Evolutionary conservation across 257 asterid genomes (phyloP), one percentile per base, ranked within the genome.

Genomic region (Verbena officinalis): DNA sequence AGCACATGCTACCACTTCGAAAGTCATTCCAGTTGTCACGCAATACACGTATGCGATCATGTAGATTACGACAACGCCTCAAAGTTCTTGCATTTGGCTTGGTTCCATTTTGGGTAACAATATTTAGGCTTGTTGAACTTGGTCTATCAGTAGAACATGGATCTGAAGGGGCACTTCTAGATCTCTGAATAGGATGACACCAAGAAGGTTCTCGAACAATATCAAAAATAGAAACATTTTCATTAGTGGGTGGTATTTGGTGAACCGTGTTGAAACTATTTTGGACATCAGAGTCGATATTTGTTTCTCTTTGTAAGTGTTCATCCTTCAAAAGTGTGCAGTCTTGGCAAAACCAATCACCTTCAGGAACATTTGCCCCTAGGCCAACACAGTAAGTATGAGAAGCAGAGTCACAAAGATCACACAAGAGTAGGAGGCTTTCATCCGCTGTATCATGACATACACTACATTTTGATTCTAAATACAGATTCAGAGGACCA

Each of bases 291-390:
- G 73, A 69, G 45, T 70, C 78, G 53, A 49, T 48, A 52, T 65
- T 62, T 1, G 36, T 51, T 59, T 80, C 91, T 61, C 58, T 70
- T 54, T 78, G 67, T 62, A 43, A 49, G 42, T 76, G 87, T 70
- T 88, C 96, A 51, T 74, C 81, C 78, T 64, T 85, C 64, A 88
- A 44, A 71, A 88, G 76, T 9, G 82, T 57, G 59, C 96, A 88
- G 59, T 88, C 96, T 38, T 57, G 76, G 75, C 96, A 88, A 81
- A 79, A 88, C 96, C 96, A 88, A 69, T 88, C 96, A 55, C 87
- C 94, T 59, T 85, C 96, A 0, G 96, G 96, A 77, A 85, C 81
- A 44, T 83, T 77, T 17, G 59, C 69, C 56, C 89, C 91, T 11
- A 85, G 86, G 65, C 91, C 91, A 77, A 80, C 83, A 42, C 95